phyloP scores from a whole-genome alignment of 352 stramenopile genomes.

The Thraustochytrium sp. region DNA sequence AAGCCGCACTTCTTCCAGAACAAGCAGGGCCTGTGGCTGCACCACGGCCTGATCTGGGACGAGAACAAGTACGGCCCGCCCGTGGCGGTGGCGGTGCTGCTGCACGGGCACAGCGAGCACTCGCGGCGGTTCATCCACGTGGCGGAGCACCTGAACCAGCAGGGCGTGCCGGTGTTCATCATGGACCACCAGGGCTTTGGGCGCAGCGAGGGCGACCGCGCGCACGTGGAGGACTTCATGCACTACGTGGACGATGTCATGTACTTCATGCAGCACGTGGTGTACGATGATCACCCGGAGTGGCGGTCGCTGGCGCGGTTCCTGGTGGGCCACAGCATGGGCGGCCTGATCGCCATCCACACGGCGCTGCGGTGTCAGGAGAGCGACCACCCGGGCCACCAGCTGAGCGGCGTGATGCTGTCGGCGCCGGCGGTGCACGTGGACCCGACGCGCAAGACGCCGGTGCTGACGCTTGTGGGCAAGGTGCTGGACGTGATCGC shows the following conservation, averaged over 20 bases:
- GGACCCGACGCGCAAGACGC: slow-evolving; percentile 31
- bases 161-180: slow-evolving; percentile 58
- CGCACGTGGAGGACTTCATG: slow-evolving; percentile 55
- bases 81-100: slow-evolving; percentile 56
- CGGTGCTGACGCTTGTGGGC: background rate
- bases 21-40: slow-evolving; percentile 37
- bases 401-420: slow-evolving; percentile 57
- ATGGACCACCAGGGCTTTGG: slow-evolving; percentile 63
- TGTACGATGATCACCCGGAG: slow-evolving; percentile 49
- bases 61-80: background rate
- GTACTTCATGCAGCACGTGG: slow-evolving; percentile 58
- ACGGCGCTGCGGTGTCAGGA: slow-evolving; percentile 47
- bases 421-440: slow-evolving; percentile 53
- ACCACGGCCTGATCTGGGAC: slow-evolving; percentile 33
- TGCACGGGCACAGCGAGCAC: slow-evolving; percentile 62
- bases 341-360: slow-evolving; percentile 54
- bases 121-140: slow-evolving; percentile 58
- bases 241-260: slow-evolving; percentile 59
- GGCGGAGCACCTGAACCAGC: slow-evolving; percentile 49
- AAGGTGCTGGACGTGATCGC: slow-evolving; percentile 13
- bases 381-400: slow-evolving; percentile 31
- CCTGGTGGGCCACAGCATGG: slow-evolving; percentile 61
- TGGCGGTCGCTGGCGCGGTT: slow-evolving; percentile 58
- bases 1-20: slow-evolving; percentile 43
- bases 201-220: slow-evolving; percentile 59